Base-by-base conservation (phyloP, 768 basidiomycete genomes). In the Russula sp. region DNA sequence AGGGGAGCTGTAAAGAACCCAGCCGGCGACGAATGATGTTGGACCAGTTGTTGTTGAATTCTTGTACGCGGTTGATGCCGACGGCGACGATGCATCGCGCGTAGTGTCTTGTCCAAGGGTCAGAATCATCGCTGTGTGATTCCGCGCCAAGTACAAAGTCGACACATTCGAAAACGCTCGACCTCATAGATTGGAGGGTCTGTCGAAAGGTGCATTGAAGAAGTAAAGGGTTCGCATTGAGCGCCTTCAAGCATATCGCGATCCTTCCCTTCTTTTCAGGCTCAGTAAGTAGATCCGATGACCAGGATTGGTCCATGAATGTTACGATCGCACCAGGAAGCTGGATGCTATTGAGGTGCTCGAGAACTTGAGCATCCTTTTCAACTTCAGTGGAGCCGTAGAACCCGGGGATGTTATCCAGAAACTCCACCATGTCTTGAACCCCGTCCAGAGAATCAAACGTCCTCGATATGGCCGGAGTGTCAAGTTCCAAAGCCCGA, bases 11-110 rank as follows among this genome's bases (percentile, higher is more conserved):
- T 3, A 32, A 45, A 32, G 31, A 48, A 22, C 20, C 20, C 42
- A 57, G 9, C 14, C 49, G 40, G 8, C 50, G 40, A 7, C 32
- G 40, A 37, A 62, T 20, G 35, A 62, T 6, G 4, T n/a, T 22
- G 34, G 42, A 2, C 61, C 61, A 62, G 18, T 32, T 39, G 11
- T 20, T 11, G 16, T 52, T 16, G 16, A 44, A 16, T 14, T 42
- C 22, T 6, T 40, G 34, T 11, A 58, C 42, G 44, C 44, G 49
- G 13, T 37, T 47, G 44, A 63, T 47, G 20, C 51, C 56, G 37
- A 57, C 32, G 34, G 62, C 62, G 1, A 63, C 50, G n/a, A 63
- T 58, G 31, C 56, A 63, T 20, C 37, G 42, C 53, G 56, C 56
- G 37, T 53, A 44, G 31, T 52, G 27, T 13, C 35, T 39, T 14